phyloP scores from a whole-genome alignment of 1,139 yeast species.

The Hyphopichia fennica region DNA sequence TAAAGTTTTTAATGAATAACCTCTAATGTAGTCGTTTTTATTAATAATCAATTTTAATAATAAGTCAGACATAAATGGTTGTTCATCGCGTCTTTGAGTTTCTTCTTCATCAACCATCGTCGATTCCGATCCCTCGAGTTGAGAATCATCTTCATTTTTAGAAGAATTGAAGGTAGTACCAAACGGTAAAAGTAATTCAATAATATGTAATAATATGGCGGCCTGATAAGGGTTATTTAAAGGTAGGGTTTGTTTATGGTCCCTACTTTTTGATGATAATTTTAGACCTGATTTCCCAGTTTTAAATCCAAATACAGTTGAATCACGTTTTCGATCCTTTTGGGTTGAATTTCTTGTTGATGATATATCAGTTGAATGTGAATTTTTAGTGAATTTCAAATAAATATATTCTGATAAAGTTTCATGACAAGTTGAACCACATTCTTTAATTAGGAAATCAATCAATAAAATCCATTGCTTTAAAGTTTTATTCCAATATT shows the following conservation, averaged over 20 bases:
- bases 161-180: constrained; percentile 32
- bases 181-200: constrained; percentile 36
- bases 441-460: constrained; percentile 35
- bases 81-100: constrained; percentile 12
- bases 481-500: constrained; percentile 33
- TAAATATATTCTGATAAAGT: constrained; percentile 33
- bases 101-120: constrained; percentile 21
- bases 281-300: constrained; percentile 20
- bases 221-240: constrained; percentile 40
- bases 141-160: constrained; percentile 11
- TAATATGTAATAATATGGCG: constrained; percentile 27
- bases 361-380: not conserved
- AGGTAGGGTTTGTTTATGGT: constrained; percentile 22
- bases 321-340: constrained; percentile 24
- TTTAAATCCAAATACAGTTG: constrained; percentile 29
- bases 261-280: constrained; percentile 13
- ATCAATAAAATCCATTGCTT: constrained; percentile 32
- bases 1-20: constrained; percentile 35
- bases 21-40: constrained; percentile 35
- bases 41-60: constrained; percentile 36
- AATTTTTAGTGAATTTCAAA: constrained; percentile 24
- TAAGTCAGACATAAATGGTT: constrained; percentile 29
- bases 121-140: constrained; percentile 14
- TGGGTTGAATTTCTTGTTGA: constrained; percentile 3
- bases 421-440: constrained; percentile 43